Evolutionary conservation across 352 stramenopile genomes (phyloP).

Genomic region (Plasmopara halstedii): DNA sequence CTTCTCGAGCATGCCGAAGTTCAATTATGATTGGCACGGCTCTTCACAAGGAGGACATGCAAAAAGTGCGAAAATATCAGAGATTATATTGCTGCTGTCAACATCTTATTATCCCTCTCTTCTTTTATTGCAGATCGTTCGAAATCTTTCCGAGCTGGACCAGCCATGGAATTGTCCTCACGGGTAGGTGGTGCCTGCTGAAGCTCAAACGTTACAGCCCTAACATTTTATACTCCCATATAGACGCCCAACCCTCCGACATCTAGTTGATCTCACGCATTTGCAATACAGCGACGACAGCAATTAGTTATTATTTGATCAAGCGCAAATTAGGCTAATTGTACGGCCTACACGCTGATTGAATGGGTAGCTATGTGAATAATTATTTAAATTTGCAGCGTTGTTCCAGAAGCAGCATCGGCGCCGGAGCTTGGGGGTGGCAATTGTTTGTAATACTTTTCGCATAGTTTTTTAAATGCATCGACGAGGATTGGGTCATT

Average conservation of each 20-base stretch:
- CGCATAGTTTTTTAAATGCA: slow-evolving; percentile 34
- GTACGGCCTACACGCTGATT: slow-evolving; percentile 5
- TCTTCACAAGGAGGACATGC: slow-evolving; percentile 90
- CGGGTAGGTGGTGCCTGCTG: slow-evolving; percentile 37
- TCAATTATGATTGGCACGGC: slow-evolving; percentile 97
- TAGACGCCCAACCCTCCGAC: slow-evolving; percentile 68
- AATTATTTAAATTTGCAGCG: slow-evolving; percentile 13
- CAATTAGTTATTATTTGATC: slow-evolving; percentile 12
- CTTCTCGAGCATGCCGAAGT: slow-evolving; percentile 89
- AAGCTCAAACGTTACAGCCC: background rate
- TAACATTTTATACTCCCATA: background rate
- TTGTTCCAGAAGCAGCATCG: background rate
- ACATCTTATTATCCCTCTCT: background rate
- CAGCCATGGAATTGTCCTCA: slow-evolving; percentile 96
- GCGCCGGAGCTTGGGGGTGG: slow-evolving; percentile 6
- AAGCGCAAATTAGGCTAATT: slow-evolving; percentile 6
- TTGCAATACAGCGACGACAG: slow-evolving; percentile 22
- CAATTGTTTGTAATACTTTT: slow-evolving; percentile 43
- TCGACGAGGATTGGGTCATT: slow-evolving; percentile 28
- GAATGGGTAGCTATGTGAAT: slow-evolving; percentile 19
- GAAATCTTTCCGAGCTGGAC: slow-evolving; percentile 85
- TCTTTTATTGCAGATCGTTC: slow-evolving; percentile 50
- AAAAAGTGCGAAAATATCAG: slow-evolving; percentile 51
- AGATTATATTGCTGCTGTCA: background rate
- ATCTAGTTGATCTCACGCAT: slow-evolving; percentile 55